phyloP scores from a whole-genome alignment of 495 filamentous ascomycete genomes.

The Podospora pseudopauciseta region DNA sequence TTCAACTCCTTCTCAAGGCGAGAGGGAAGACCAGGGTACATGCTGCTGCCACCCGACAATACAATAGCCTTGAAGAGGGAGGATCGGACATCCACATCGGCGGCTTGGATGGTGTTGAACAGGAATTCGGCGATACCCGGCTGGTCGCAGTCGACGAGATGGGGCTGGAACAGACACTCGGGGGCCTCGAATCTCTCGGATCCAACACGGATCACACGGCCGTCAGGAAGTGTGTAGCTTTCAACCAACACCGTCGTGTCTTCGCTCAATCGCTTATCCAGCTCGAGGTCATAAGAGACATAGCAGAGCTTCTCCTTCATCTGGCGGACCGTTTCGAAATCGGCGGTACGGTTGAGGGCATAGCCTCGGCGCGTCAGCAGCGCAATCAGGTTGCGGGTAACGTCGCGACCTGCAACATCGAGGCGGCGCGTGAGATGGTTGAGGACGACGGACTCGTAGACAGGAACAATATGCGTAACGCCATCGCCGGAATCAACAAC shows the following conservation, averaged over 20 bases:
- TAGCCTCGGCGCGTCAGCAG: conserved; percentile 94
- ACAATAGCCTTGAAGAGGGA: conserved; percentile 97
- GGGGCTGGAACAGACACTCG: conserved; percentile 98
- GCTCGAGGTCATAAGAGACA: conserved; percentile 94
- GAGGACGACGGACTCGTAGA: conserved; percentile 94
- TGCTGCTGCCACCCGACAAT: conserved; percentile 91
- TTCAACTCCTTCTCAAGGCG: conserved; percentile 97
- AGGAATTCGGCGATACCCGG: conserved; percentile 94
- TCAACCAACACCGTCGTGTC: conserved; percentile 98
- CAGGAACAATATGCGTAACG: conserved; percentile 96
- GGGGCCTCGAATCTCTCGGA: conserved; percentile 97
- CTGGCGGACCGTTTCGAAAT: conserved; percentile 98
- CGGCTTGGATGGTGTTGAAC: conserved; percentile 96
- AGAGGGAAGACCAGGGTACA: conserved; percentile 95
- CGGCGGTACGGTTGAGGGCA: conserved; percentile 94
- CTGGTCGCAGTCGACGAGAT: conserved; percentile 96
- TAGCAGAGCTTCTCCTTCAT: conserved; percentile 99
- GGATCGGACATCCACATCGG: conserved; percentile 89
- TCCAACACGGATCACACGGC: conserved; percentile 90
- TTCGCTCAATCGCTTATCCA: conserved; percentile 92
- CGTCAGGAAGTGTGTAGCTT: conserved; percentile 94
- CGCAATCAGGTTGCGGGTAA: conserved; percentile 94
- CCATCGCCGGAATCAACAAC: conserved; percentile 98
- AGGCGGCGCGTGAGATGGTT: conserved; percentile 92
- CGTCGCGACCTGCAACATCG: conserved; percentile 94